phyloP scores from a whole-genome alignment of 257 asterid species.

The Nicotiana paniculata region DNA sequence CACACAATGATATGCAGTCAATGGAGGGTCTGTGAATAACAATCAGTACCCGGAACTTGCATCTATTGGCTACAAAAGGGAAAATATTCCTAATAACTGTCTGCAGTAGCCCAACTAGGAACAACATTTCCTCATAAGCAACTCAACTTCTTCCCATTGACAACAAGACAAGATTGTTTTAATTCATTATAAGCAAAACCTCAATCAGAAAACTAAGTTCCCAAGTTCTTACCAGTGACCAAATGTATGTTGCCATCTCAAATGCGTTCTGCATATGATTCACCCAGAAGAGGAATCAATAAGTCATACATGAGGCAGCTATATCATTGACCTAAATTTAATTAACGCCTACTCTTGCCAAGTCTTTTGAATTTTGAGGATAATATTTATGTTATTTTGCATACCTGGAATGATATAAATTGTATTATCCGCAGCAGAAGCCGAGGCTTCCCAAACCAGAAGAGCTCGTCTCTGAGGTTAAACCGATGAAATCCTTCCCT shows the following conservation, averaged over 20 bases:
- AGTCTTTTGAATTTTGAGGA: background rate
- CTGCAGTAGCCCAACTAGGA: too few relatives aligned
- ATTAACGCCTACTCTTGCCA: background rate
- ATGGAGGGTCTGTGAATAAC: background rate
- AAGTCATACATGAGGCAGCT: background rate
- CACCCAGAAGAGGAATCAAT: background rate
- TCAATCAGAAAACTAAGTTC: background rate
- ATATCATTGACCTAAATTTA: background rate
- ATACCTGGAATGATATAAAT: constrained; percentile 80
- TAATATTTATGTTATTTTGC: background rate
- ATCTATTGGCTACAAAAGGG: background rate
- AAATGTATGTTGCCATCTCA: constrained; percentile 72
- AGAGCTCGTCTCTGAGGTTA: constrained; percentile 84
- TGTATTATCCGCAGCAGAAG: constrained; percentile 76
- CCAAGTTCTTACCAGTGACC: constrained; percentile 68
- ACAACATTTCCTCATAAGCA: too few relatives aligned
- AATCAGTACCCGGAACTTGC: background rate
- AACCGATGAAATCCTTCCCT: constrained; percentile 51
- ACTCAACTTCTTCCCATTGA: too few relatives aligned
- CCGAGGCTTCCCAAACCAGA: constrained; percentile 92
- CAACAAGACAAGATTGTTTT: too few relatives aligned
- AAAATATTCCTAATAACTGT: background rate
- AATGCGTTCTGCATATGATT: constrained; percentile 73
- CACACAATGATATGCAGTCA: background rate
- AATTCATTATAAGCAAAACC: background rate